phyloP scores from a whole-genome alignment of 129 eudicot species.

The Dittrichia graveolens region DNA sequence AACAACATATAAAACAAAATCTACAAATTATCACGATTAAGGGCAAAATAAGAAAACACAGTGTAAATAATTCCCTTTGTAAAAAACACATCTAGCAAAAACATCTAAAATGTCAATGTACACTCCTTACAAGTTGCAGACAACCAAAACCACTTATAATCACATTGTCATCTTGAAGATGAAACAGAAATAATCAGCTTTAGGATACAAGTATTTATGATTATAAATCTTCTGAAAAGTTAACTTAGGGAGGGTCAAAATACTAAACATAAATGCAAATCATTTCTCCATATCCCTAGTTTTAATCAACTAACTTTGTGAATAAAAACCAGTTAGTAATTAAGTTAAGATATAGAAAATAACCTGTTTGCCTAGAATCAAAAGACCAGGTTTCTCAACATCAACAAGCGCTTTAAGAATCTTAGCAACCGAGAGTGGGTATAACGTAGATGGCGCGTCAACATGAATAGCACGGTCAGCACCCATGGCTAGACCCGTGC shows the following conservation, averaged over 20 bases:
- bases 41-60: not conserved
- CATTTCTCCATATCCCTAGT: no score
- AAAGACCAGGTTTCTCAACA: slow-evolving; percentile 65
- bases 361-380: slow-evolving; percentile 90
- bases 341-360: not conserved
- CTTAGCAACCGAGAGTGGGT: slow-evolving; percentile 80
- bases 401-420: slow-evolving; percentile 79
- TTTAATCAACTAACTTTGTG: not conserved
- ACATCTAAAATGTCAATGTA: not conserved
- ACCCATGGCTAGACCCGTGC: slow-evolving; percentile 96
- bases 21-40: not conserved
- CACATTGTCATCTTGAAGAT: not conserved
- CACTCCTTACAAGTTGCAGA: not conserved
- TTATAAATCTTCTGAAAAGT: not conserved
- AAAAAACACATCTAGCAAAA: not conserved
- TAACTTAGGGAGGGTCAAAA: not conserved
- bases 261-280: no score
- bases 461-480: slow-evolving; percentile 95
- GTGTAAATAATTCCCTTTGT: not conserved
- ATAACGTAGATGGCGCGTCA: slow-evolving; percentile 44
- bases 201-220: not conserved
- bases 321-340: not conserved
- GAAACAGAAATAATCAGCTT: not conserved
- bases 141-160: no score
- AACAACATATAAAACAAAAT: no score